These are phyloP conservation scores for Eucalyptus curtisii DNA, from an alignment of 345 rosid species.

Conservation along the genomic window DNA sequence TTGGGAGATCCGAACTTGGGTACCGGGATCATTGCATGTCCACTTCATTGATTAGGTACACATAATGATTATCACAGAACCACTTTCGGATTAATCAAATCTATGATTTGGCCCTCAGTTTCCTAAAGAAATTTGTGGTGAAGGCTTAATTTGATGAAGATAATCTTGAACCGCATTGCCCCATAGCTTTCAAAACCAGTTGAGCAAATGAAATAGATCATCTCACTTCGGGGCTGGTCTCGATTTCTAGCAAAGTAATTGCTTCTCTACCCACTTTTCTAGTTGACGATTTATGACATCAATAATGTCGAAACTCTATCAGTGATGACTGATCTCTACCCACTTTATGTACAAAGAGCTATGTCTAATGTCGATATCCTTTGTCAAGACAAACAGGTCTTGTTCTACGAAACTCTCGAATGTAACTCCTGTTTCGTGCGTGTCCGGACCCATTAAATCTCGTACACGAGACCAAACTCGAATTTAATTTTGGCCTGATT, in stretches of 20 bases:
- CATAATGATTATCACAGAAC: background rate
- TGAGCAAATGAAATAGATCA: background rate
- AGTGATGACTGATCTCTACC: background rate
- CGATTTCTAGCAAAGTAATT: background rate
- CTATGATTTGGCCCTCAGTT: background rate
- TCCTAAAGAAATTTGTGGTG: too few relatives aligned
- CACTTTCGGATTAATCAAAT: background rate
- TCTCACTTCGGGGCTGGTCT: background rate
- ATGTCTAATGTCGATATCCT: background rate
- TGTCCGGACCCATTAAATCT: background rate
- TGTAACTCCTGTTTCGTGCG: background rate
- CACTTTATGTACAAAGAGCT: background rate
- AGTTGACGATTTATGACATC: background rate
- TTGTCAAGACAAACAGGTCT: background rate
- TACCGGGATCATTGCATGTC: background rate
- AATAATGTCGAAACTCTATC: background rate
- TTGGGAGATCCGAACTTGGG: background rate
- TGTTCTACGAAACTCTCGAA: background rate
- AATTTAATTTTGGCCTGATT: background rate
- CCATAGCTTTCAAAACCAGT: background rate
- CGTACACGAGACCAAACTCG: background rate
- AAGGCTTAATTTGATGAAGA: background rate
- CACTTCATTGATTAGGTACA: background rate
- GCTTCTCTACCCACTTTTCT: background rate
- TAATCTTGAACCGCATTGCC: background rate